phyloP scores from a whole-genome alignment of 139 green algal species.

The Chlamydomonas incerta region DNA sequence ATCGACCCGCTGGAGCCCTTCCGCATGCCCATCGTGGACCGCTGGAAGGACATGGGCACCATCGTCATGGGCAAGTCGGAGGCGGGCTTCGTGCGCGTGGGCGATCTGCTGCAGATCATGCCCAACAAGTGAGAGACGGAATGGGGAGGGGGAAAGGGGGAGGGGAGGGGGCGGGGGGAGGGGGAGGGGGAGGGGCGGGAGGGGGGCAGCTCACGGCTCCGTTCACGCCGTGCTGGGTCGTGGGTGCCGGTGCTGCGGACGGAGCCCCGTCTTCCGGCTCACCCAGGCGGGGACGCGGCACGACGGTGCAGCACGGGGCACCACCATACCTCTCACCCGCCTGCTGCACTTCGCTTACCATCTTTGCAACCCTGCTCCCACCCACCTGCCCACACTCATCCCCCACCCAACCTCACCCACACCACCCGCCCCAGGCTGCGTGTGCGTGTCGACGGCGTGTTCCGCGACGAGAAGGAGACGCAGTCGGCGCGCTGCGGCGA shows the following conservation, averaged over 20 bases:
- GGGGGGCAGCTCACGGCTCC: no score
- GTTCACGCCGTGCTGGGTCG: no score
- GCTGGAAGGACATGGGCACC: slow-evolving; percentile 96
- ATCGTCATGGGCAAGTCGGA: slow-evolving; percentile 99
- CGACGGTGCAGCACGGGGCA: no score
- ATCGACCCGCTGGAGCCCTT: slow-evolving; percentile 76
- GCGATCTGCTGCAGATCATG: slow-evolving; percentile 91
- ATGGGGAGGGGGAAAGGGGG: neutral
- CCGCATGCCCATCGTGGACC: slow-evolving; percentile 97
- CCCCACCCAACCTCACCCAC: no score
- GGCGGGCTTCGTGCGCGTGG: slow-evolving; percentile 85
- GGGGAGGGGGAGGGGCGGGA: neutral
- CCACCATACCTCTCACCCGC: no score
- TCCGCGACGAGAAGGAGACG: slow-evolving; percentile 93
- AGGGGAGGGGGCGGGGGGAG: neutral
- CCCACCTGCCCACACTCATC: no score
- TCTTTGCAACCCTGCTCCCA: no score
- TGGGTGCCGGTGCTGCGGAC: no score
- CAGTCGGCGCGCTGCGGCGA: slow-evolving; percentile 75
- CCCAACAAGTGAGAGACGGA: slow-evolving; percentile 87
- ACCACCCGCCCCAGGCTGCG: slow-evolving; percentile 43
- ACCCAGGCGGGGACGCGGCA: no score
- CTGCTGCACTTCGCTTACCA: no score
- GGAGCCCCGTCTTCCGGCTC: no score
- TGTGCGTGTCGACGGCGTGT: slow-evolving; percentile 92